Evolutionary conservation across 257 asterid species (phyloP), one percentile per base, ranked within the genome.

Genomic region (Nicotiana tomentosiformis): DNA sequence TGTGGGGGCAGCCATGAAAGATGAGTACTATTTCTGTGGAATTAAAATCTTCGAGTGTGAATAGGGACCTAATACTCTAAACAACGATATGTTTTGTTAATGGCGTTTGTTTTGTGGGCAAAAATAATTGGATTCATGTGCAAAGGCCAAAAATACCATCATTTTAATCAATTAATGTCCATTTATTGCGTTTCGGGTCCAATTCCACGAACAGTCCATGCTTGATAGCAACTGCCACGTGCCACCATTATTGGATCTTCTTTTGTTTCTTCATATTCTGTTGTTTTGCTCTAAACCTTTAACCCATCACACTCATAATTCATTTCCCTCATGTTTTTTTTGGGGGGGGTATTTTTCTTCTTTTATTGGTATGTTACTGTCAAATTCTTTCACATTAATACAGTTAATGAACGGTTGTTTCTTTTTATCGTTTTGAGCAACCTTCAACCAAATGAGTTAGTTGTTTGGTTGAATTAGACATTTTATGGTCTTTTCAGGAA

Each of bases 171-270:
- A 70, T 72, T 72, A 46, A 72, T 69, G 14, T 67, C 64, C 79
- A 81, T 81, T 85, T 83, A 88, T 61, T 84, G 87, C 81, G 18
- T 64, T 79, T 81, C 85, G 89, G 84, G 78, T 86, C 90, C 90
- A 56, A 77, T 11, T 43, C 82, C 60, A 46, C 89, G 82, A 79
- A 66, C 86, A 30, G 46, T 5, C 81, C 85, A n/a, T 51, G 12
- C 23, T 33, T 43, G 89, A 87, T 62, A 79, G 86, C 86, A 82
- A 84, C 91, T 67, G 72, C 89, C 91, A 84, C 86, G 80, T 89
- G 84, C 82, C 80, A 32, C 46, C 14, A 57, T 82, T 78, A 26
- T 23, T 46, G 55, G 14, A 7, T 60, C 5, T 68, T n/a, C 10
- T 53, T 53, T 46, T 23, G 7, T 23, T 55, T 35, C 15, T 3